A percentile compares a stretch with the other conserved stretches of the same genome.
These are phyloP conservation scores for Ramularia endophylla DNA, from an alignment of 2,329 filamentous ascomycete species.

Conservation along the genomic window DNA sequence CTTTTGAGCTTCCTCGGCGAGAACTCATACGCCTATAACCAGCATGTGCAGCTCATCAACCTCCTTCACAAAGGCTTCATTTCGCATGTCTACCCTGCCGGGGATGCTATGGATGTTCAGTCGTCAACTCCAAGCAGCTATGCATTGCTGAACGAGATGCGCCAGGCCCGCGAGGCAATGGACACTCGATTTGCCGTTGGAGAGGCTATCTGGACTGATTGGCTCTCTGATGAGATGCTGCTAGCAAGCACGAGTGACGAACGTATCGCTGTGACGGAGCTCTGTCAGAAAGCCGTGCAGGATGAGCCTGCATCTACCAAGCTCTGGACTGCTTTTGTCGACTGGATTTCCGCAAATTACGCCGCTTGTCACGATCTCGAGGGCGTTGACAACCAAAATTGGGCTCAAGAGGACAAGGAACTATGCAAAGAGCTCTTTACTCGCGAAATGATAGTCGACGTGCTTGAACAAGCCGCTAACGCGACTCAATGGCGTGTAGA, in stretches of 20 bases:
- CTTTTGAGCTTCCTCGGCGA: conserved; percentile 39
- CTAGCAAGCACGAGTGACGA: conserved; percentile 57
- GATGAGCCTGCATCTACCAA: conserved; percentile 69
- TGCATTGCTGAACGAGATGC: conserved; percentile 41
- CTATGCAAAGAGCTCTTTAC: conserved; percentile 68
- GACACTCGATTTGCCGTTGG: conserved; percentile 62
- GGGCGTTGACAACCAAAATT: conserved; percentile 39
- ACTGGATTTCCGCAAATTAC: conserved; percentile 70
- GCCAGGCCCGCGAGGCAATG: conserved; percentile 52
- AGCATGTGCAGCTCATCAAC: conserved; percentile 43
- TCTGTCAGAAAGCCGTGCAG: conserved; percentile 62
- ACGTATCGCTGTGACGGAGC: conserved; percentile 63
- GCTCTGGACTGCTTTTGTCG: conserved; percentile 71
- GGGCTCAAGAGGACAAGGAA: conserved; percentile 61
- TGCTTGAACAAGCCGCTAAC: conserved; percentile 67
- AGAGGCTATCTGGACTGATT: conserved; percentile 72
- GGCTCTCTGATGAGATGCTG: conserved; percentile 65
- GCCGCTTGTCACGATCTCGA: conserved; percentile 55
- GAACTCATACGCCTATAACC: conserved; percentile 46
- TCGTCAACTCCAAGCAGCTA: conserved; percentile 35
- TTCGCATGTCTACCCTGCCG: conserved; percentile 32
- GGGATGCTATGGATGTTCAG: conserved; percentile 15
- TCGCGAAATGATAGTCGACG: conserved; percentile 57
- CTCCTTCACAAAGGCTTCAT: conserved; percentile 45
- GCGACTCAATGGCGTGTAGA: conserved; percentile 67